Base-by-base conservation (phyloP, 352 stramenopile species). In the Saprolegnia parasitica region DNA sequence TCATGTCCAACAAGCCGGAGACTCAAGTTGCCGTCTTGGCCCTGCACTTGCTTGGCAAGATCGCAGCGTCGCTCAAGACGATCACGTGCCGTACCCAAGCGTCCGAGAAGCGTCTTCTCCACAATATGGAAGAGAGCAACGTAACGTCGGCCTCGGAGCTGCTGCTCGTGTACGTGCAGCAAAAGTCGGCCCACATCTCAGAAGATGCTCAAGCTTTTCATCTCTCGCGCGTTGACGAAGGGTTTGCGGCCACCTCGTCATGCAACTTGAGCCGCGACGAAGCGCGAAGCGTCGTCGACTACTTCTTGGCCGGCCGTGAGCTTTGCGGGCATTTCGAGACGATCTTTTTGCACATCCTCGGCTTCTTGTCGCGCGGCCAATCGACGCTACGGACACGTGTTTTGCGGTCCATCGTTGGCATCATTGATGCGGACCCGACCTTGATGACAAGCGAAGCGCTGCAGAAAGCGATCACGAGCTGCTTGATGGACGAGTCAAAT, bases 381-480 rank as follows among this genome's bases (percentile, higher is more conserved):
- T 77, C 86, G 13, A 90, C 72, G 35, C 88, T 94, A 23, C 79
- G 84, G 74, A 80, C 86, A 8, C 74, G 83, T 58, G 86, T 96
- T 20, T 81, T 96, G 74, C 93, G 90, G 71, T 84, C 78, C 23
- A 56, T 96, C 16, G 78, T 75, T 50, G 77, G 74, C 18, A 90
- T 96, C 66, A 83, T 96, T 13, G 84, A 94, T 42, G 81, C 92
- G 5, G 87, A 96, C 61, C 87, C 86, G 0, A 87, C 90, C 77
- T 67, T 96, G 16, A 96, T 96, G 87, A 78, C 78, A 46, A 83
- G 91, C 57, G 49, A 40, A n/a, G 63, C 72, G 20, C 77, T 96
- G 1, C 84, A 79, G 3, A 70, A 72, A 52, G 75, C 84, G 2
- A 87, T 96, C 11, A 73, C 77, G 52, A 75, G 67, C 2, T 93